A percentile compares a stretch with the other conserved stretches of the same genome.
Conservation (phyloP, 225 moss, liverwort and hornwort species). For the Takakia lepidozioides region DNA sequence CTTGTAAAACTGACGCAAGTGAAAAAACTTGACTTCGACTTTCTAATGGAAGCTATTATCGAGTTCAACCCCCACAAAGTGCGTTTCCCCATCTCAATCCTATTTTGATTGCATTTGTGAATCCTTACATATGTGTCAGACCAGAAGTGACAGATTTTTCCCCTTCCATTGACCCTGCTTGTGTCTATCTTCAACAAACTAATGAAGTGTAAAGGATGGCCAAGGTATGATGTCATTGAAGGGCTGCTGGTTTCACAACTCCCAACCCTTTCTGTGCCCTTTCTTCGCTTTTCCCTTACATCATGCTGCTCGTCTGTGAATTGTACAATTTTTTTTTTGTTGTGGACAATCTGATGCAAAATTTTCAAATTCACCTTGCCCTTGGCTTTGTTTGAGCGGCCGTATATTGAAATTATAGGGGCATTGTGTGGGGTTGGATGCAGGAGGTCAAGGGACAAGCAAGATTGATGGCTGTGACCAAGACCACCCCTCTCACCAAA, state of each 20-base stretch:
- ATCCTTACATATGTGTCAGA: no score
- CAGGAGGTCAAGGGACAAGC: constrained; percentile 27
- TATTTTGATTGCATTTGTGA: constrained; percentile 12
- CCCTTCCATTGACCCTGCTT: no score
- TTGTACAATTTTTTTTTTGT: neutral
- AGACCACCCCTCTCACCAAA: constrained; percentile 32
- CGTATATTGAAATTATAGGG: no score
- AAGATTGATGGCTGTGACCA: constrained; percentile 21
- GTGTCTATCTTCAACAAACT: no score
- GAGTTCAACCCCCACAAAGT: constrained; percentile 54
- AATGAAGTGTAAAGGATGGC: no score
- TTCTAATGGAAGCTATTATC: constrained; percentile 84
- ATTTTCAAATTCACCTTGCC: neutral
- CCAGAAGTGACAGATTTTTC: no score
- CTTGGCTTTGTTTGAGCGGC: no score
- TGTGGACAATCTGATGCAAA: neutral
- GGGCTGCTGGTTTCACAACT: no score
- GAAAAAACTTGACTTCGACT: constrained; percentile 81
- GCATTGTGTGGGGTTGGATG: neutral
- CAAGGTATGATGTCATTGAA: no score
- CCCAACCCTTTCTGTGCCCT: no score
- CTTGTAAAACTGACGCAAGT: constrained; percentile 78
- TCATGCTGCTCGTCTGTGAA: no score
- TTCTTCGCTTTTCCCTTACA: no score
- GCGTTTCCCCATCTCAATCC: constrained; percentile 9